Conservation (phyloP, 352 stramenopile genomes). For the Pythium oligandrum region DNA sequence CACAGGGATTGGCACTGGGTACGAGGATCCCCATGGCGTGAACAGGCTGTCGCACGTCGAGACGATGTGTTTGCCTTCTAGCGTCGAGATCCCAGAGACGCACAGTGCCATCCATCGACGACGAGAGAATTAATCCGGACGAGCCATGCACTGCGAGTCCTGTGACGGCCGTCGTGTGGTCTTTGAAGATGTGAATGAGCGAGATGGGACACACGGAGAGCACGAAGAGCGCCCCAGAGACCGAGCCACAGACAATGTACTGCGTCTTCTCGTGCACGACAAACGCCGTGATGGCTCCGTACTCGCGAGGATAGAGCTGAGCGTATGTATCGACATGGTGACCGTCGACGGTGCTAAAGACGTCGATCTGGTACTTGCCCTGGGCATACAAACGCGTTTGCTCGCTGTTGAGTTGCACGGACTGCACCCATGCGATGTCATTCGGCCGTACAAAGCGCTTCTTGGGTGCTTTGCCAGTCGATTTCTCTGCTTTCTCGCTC, state of each 20-base stretch:
- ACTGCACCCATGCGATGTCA: constrained; percentile 37
- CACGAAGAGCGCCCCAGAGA: constrained; percentile 48
- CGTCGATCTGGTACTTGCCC: constrained; percentile 38
- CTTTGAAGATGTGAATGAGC: constrained; percentile 60
- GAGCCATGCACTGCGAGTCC: constrained; percentile 42
- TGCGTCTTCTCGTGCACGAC: constrained; percentile 63
- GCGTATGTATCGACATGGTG: constrained; percentile 42
- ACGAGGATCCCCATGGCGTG: constrained; percentile 42
- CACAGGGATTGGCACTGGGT: constrained; percentile 25
- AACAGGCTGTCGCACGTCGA: constrained; percentile 45
- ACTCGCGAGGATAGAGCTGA: constrained; percentile 42
- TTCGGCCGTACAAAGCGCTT: constrained; percentile 2
- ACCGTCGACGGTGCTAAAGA: constrained; percentile 48
- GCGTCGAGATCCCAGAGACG: constrained; percentile 67
- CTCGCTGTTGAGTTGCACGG: constrained; percentile 40
- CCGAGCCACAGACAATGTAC: constrained; percentile 57
- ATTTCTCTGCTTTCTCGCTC: constrained; percentile 5
- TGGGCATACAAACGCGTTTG: constrained; percentile 43
- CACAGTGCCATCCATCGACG: constrained; percentile 63
- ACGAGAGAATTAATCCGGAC: constrained; percentile 58
- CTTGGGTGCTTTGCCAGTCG: constrained; percentile 10
- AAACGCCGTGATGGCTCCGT: constrained; percentile 60
- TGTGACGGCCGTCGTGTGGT: constrained; percentile 59
- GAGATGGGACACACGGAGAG: constrained; percentile 53
- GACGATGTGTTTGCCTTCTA: constrained; percentile 51